A percentile compares a stretch with the other conserved stretches of the same genome.
These are phyloP conservation scores for Diaporthe longicolla DNA, from an alignment of 2,329 filamentous ascomycete species.

Conservation along the genomic window DNA sequence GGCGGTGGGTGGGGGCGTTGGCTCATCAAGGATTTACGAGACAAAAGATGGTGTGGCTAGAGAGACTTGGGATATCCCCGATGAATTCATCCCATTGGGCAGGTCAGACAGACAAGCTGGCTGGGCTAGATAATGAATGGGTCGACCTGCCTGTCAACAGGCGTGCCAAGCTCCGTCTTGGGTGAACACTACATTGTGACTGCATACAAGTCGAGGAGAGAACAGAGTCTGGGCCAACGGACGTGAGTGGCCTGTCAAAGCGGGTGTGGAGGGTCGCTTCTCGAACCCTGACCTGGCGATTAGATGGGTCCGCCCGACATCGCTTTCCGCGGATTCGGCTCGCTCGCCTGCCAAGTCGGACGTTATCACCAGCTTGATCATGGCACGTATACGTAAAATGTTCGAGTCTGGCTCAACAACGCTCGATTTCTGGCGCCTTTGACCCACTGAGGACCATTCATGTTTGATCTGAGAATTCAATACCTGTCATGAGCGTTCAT, in stretches of 20 bases:
- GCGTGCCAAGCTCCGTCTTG: constrained; percentile 23
- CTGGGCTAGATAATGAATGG: constrained; percentile 5
- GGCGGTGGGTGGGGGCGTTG: not conserved
- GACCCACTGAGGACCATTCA: too few species aligned
- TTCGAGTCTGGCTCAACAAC: not conserved
- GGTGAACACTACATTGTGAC: not conserved
- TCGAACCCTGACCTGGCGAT: constrained; percentile 6
- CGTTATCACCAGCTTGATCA: constrained; percentile 13
- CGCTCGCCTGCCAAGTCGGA: constrained; percentile 22
- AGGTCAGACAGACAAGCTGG: not conserved
- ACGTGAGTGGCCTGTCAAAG: constrained; percentile 1
- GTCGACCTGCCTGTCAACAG: not conserved
- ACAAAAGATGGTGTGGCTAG: not conserved
- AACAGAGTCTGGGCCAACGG: not conserved
- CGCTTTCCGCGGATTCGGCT: constrained; percentile 9
- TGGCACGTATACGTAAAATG: not conserved
- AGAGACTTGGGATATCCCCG: not conserved
- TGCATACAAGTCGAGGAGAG: not conserved
- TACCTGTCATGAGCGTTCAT: too few species aligned
- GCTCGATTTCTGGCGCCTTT: not conserved
- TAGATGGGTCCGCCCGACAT: constrained; percentile 9
- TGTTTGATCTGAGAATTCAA: not conserved
- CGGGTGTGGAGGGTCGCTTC: not conserved
- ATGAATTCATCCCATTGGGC: not conserved
- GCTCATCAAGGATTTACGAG: not conserved